Base-by-base conservation (phyloP, 2,329 filamentous ascomycete genomes). In the Biscogniauxia marginata region DNA sequence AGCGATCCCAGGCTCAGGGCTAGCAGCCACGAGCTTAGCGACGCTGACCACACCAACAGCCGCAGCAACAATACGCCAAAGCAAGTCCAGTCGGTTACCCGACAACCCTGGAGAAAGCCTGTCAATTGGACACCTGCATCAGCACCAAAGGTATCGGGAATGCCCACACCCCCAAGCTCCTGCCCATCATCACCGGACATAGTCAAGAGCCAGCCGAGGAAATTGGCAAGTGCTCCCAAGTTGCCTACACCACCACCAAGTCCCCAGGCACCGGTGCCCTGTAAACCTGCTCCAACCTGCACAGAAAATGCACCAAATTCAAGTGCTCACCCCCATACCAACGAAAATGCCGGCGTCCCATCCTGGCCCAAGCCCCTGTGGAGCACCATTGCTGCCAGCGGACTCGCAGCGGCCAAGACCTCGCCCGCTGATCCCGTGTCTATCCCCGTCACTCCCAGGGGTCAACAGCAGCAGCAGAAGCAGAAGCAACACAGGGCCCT, bases 171-270 rank as follows among this genome's bases (percentile, higher is more conserved):
- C 11, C 30, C 30, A 11, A 39, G 30, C 30, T 39, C 30, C 6
- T 39, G 30, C 30, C 30, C 30, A 8, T 39, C 30, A 19, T 8
- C 23, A 24, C 1, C 2, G 1, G 34, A 30, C 3, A 58, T 58
- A 18, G 25, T 13, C 4, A 19, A n/a, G 6, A 54, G 55, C 9
- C 61, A 59, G 56, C 4, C 45, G 1, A 11, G 16, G 18, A 39
- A 19, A 13, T 16, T 46, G n/a, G 8, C 6, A 20, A 9, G 2
- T 21, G 11, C 45, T 8, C 1, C 18, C n/a, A 2, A 7, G 20
- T 4, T 9, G 6, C 3, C 18, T 13, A 16, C 7, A 6, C 45
- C 45, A 9, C 45, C 45, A 46, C 45, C 18, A 46, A 21, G 11
- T 19, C 44, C 44, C 4, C 43, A 5, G 16, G 7, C 43, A 20